These are phyloP conservation scores for Rhododendron molle DNA, from an alignment of 148 eudicot genomes.

Conservation along the genomic window DNA sequence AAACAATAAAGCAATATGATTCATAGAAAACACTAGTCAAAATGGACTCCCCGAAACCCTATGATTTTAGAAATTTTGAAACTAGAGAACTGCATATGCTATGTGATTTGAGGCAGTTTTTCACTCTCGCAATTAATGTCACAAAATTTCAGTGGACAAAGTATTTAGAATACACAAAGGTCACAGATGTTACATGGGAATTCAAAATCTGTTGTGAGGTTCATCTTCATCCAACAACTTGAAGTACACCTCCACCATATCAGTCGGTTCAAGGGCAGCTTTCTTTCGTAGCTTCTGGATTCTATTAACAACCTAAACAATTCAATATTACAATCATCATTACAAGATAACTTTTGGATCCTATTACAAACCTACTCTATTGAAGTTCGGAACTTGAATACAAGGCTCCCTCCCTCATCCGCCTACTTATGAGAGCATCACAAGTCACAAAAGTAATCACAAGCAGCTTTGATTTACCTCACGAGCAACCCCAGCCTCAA, in stretches of 20 bases:
- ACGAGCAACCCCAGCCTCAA: slow-evolving; percentile 87
- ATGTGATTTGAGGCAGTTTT: not conserved
- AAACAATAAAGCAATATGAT: not conserved
- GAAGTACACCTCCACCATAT: slow-evolving; percentile 78
- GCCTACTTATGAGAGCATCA: not conserved
- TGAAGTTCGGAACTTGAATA: not conserved
- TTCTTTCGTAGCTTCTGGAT: too few relatives aligned
- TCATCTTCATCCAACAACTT: slow-evolving; percentile 53
- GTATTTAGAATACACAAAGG: not conserved
- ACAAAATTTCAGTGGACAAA: not conserved
- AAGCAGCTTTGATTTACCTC: slow-evolving; percentile 44
- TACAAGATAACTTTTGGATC: too few relatives aligned
- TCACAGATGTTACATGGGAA: slow-evolving; percentile 54
- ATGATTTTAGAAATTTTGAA: not conserved
- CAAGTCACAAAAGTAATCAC: not conserved
- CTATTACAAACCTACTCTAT: not conserved
- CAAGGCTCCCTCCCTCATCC: not conserved
- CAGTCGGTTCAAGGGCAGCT: slow-evolving; percentile 73
- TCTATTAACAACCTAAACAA: too few relatives aligned
- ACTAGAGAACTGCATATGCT: not conserved
- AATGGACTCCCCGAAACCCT: not conserved
- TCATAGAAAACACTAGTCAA: not conserved
- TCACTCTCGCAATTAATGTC: not conserved
- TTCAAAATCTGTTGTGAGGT: slow-evolving; percentile 48
- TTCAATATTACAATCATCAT: too few relatives aligned